Evolutionary conservation across 2,329 filamentous ascomycete species (phyloP).

Genomic region (Mariannaea elegans): DNA sequence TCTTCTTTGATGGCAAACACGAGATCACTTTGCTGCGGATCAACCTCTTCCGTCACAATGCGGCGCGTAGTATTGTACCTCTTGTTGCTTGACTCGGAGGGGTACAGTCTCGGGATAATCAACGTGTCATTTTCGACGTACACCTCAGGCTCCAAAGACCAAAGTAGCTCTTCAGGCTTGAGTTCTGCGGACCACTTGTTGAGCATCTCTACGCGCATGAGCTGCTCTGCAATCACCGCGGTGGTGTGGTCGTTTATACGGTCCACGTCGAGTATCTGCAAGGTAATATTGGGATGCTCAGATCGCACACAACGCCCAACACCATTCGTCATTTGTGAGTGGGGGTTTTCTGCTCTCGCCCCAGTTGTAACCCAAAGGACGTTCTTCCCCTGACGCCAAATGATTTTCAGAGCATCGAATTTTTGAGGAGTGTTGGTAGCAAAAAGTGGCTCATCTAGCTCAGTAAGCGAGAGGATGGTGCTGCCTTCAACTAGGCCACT

Average conservation of each 20-base stretch:
- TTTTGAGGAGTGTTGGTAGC: not conserved
- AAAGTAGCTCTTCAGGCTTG: not conserved
- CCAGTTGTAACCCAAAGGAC: conserved; percentile 14
- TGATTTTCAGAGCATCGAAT: not conserved
- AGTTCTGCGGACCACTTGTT: not conserved
- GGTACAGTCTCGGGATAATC: not conserved
- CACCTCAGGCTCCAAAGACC: not conserved
- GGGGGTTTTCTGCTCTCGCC: not conserved
- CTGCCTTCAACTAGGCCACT: not conserved
- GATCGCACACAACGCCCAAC: not conserved
- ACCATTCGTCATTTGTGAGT: not conserved
- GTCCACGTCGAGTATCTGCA: conserved; percentile 6
- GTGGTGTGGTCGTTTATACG: not conserved
- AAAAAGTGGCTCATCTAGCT: conserved; percentile 7
- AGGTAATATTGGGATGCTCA: not conserved
- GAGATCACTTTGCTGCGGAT: not conserved
- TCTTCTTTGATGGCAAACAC: not conserved
- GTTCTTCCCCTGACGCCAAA: not conserved
- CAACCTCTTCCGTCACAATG: not conserved
- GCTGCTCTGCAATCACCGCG: not conserved
- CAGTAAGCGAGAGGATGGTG: not conserved
- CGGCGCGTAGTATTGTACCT: not conserved
- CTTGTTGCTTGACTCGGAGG: not conserved
- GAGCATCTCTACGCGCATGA: not conserved
- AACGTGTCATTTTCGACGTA: not conserved